Evolutionary conservation across 2,329 filamentous ascomycete genomes (phyloP).

Genomic region (Aspergillus arachidicola): DNA sequence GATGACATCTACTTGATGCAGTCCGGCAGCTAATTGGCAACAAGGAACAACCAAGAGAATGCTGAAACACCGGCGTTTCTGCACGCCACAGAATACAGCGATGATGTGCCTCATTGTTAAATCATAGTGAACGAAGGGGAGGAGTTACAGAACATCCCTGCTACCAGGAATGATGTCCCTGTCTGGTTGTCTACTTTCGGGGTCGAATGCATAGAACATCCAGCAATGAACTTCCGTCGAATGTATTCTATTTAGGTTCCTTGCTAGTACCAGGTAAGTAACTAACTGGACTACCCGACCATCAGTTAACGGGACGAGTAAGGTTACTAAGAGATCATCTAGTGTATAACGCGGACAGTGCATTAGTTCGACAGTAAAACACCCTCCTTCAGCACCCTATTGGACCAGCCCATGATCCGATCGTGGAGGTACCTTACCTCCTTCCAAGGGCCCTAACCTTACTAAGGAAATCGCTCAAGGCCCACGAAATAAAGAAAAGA

Average conservation of each 20-base stretch:
- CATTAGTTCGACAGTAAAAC: conserved; percentile 4
- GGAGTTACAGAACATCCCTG: neutral
- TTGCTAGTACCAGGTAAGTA: neutral
- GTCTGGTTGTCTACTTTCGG: neutral
- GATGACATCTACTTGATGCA: conserved; percentile 16
- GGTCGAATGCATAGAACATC: neutral
- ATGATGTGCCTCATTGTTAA: conserved; percentile 18
- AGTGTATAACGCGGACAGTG: conserved; percentile 5
- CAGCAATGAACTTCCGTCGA: neutral
- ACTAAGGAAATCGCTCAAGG: conserved; percentile 11
- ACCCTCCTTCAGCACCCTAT: neutral
- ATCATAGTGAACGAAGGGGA: neutral
- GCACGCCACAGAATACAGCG: conserved; percentile 15
- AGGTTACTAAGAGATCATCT: conserved; percentile 1
- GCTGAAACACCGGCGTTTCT: conserved; percentile 13
- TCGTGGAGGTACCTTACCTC: conserved; percentile 16
- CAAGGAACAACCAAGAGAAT: neutral
- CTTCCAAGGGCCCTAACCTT: neutral
- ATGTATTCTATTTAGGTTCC: neutral
- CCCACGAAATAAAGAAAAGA: neutral
- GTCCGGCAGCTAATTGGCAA: neutral
- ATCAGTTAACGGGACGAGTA: neutral
- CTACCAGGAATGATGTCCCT: neutral
- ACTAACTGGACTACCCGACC: neutral
- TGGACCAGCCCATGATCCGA: conserved; percentile 7